Evolutionary conservation across 192 early-diverging fungal genomes (phyloP), one percentile per base, ranked within the genome.

Genomic region (Phlyctochytrium bullatum): DNA sequence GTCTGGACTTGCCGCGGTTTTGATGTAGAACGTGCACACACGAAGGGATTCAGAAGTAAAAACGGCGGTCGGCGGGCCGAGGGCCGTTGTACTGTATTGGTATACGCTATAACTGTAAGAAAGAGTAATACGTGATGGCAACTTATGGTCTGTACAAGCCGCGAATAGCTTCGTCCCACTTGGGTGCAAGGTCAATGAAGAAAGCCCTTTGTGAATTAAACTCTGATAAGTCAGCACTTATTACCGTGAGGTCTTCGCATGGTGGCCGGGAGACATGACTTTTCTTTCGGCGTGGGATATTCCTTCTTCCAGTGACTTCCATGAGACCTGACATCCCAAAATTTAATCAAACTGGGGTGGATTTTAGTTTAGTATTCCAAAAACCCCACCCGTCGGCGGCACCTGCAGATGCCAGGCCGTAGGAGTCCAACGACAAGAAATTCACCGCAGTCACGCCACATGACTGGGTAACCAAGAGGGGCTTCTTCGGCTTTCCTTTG

Each of bases 251-350:
- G n/a, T n/a, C n/a, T n/a, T n/a, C n/a, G n/a, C n/a, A n/a, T n/a
- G n/a, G n/a, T n/a, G n/a, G n/a, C n/a, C n/a, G n/a, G n/a, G n/a
- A n/a, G n/a, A n/a, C n/a, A n/a, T n/a, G n/a, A n/a, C n/a, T n/a
- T n/a, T n/a, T n/a, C n/a, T n/a, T n/a, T n/a, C n/a, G n/a, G n/a
- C n/a, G n/a, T n/a, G n/a, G n/a, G n/a, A n/a, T n/a, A n/a, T n/a
- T n/a, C n/a, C n/a, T n/a, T n/a, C n/a, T n/a, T n/a, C n/a, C n/a
- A n/a, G n/a, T n/a, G n/a, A n/a, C n/a, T n/a, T n/a, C n/a, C n/a
- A n/a, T n/a, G n/a, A n/a, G 72, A 77, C 23, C 93, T 73, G 59
- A 90, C 76, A 69, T 96, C 93, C 93, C 93, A 96, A 34, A 88
- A 81, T 73, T 90, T 92, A 32, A 96, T 75, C 28, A 83, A 69